Conservation (phyloP, 2,329 filamentous ascomycete species). For the Fusarium aywerte region DNA sequence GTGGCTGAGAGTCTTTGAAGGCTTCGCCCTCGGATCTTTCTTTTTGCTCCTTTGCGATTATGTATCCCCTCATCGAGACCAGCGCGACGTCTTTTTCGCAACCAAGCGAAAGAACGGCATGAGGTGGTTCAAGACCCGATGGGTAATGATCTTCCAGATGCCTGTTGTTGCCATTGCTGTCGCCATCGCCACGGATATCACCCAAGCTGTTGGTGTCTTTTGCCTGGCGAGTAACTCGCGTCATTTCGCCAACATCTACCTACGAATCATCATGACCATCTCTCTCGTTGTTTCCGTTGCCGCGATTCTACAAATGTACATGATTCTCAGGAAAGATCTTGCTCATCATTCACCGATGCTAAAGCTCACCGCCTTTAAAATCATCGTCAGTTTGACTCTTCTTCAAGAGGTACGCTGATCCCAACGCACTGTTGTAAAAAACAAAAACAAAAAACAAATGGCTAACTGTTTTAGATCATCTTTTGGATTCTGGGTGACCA, state of each 20-base stretch:
- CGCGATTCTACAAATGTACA: slow-evolving; percentile 34
- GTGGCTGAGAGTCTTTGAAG: slow-evolving; percentile 35
- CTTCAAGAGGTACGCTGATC: slow-evolving; percentile 24
- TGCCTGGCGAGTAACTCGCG: slow-evolving; percentile 26
- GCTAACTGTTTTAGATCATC: slow-evolving; percentile 12
- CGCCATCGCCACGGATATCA: slow-evolving; percentile 29
- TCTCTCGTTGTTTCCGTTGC: slow-evolving; percentile 28
- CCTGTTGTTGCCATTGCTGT: slow-evolving; percentile 24
- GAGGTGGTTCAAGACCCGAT: slow-evolving; percentile 39
- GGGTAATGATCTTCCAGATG: slow-evolving; percentile 42
- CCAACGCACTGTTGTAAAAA: too few species aligned
- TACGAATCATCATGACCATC: slow-evolving; percentile 8
- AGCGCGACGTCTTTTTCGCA: slow-evolving; percentile 40
- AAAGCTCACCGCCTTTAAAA: slow-evolving; percentile 39
- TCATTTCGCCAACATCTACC: slow-evolving; percentile 33
- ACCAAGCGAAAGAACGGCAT: slow-evolving; percentile 33
- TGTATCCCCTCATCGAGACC: slow-evolving; percentile 27
- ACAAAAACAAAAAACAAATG: rapidly evolving
- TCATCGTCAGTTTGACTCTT: slow-evolving; percentile 32
- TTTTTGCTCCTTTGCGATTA: slow-evolving; percentile 42
- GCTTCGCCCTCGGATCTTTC: slow-evolving; percentile 34
- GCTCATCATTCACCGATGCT: slow-evolving; percentile 35
- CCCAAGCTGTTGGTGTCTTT: slow-evolving; percentile 29
- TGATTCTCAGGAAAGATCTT: slow-evolving; percentile 27
- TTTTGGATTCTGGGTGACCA: slow-evolving; percentile 34